Evolutionary conservation across 805 yeast species (phyloP).

Genomic region (Candida pseudoglaebosa): DNA sequence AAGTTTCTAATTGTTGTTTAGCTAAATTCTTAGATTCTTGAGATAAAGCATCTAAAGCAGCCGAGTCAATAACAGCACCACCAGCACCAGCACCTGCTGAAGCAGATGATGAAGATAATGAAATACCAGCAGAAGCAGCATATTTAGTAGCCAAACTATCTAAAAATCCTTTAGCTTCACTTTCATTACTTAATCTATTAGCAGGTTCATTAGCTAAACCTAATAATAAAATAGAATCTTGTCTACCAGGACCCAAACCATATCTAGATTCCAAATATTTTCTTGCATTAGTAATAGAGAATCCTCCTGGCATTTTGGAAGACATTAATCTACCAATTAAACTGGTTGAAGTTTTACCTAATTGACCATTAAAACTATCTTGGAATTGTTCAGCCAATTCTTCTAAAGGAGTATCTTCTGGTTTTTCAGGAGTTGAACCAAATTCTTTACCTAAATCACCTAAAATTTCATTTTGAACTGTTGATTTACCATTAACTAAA

Average conservation of each 20-base stretch:
- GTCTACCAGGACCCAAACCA: conserved; percentile 94
- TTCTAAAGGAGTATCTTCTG: conserved; percentile 94
- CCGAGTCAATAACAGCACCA: conserved; percentile 88
- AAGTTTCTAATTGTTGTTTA: conserved; percentile 78
- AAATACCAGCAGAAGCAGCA: conserved; percentile 77
- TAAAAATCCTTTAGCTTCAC: conserved; percentile 86
- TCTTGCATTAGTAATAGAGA: conserved; percentile 86
- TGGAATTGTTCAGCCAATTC: conserved; percentile 96
- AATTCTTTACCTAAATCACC: conserved; percentile 99
- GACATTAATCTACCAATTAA: conserved; percentile 88
- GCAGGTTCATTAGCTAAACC: conserved; percentile 92
- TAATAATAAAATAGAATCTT: conserved; percentile 78
- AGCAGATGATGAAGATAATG: conserved; percentile 64
- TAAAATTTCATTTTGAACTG: conserved; percentile 96
- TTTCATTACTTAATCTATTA: conserved; percentile 77
- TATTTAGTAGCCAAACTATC: conserved; percentile 81
- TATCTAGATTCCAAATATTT: conserved; percentile 87
- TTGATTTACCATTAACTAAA: conserved; percentile 96
- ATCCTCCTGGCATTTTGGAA: conserved; percentile 99
- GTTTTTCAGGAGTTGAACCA: conserved; percentile 97
- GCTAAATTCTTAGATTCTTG: conserved; percentile 69
- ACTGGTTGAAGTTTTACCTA: conserved; percentile 92
- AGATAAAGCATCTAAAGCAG: conserved; percentile 83
- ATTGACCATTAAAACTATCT: conserved; percentile 79
- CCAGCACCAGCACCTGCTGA: conserved; percentile 57